Percentiles rank a stretch among this genome's conserved stretches.
These are phyloP conservation scores for Trichoderma atroviride DNA, from an alignment of 2,329 filamentous ascomycete species.

Conservation along the genomic window DNA sequence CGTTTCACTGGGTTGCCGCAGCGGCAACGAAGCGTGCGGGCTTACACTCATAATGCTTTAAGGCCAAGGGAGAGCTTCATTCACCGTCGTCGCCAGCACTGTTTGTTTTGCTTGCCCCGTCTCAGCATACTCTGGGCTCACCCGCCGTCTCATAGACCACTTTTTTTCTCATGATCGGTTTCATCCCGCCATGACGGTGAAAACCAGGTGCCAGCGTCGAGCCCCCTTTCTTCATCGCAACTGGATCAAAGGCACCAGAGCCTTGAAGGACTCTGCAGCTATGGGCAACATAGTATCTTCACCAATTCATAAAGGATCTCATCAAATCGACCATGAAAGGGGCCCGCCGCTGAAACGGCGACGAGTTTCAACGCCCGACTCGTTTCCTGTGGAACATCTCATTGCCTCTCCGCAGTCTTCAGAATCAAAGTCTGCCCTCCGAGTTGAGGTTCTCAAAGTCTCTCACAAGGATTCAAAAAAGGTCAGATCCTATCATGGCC, in stretches of 20 bases:
- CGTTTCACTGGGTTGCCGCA: constrained; percentile 6
- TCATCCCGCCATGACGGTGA: constrained; percentile 51
- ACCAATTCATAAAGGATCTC: constrained; percentile 41
- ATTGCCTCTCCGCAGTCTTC: constrained; percentile 37
- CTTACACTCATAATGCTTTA: constrained; percentile 24
- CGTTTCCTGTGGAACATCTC: constrained; percentile 39
- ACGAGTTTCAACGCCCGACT: constrained; percentile 48
- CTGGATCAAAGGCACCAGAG: constrained; percentile 53
- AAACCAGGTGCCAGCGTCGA: constrained; percentile 50
- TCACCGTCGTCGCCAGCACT: neutral
- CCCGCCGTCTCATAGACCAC: constrained; percentile 29
- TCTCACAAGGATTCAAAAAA: constrained; percentile 52
- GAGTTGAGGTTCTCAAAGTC: constrained; percentile 57
- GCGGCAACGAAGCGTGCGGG: constrained; percentile 16
- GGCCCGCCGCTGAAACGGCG: constrained; percentile 53
- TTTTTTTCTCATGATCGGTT: constrained; percentile 32
- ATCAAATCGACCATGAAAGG: constrained; percentile 41
- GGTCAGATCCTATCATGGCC: constrained; percentile 36
- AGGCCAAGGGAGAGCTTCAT: neutral
- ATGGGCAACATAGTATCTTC: constrained; percentile 51
- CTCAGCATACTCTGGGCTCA: constrained; percentile 4
- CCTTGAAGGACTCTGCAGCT: constrained; percentile 42
- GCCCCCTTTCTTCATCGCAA: constrained; percentile 59
- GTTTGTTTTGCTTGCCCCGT: neutral
- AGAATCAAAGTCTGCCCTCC: constrained; percentile 48